A percentile compares a stretch with the other conserved stretches of the same genome.
Conservation (phyloP, 768 basidiomycete species). For the Lactarius hengduanensis region DNA sequence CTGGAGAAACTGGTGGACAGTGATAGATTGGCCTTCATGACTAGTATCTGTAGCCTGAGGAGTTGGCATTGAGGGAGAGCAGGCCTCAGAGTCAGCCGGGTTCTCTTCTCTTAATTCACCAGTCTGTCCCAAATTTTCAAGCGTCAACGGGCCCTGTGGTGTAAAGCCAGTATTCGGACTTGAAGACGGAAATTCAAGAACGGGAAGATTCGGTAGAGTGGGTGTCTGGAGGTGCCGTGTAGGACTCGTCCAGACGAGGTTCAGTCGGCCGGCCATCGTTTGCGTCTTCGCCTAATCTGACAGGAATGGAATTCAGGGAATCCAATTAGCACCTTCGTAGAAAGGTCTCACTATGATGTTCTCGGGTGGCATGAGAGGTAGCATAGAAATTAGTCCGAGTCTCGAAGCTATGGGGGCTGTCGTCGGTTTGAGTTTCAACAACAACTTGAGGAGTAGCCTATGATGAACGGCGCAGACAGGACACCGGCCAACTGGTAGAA, state of each 20-base stretch:
- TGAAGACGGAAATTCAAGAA: not conserved
- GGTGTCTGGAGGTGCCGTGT: not conserved
- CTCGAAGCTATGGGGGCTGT: not conserved
- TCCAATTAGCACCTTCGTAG: not conserved
- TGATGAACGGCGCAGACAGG: not conserved
- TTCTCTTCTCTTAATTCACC: not conserved
- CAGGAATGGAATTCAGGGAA: not conserved
- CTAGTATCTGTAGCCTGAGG: not conserved
- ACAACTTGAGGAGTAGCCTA: not conserved
- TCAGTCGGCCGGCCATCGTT: conserved; percentile 6
- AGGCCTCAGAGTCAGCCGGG: not conserved
- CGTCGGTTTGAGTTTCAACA: not conserved
- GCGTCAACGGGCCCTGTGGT: not conserved
- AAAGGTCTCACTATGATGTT: conserved; percentile 12
- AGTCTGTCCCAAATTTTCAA: not conserved
- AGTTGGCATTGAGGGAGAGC: not conserved
- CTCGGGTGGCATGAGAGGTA: not conserved
- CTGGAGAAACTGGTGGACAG: conserved; percentile 17
- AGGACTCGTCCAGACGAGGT: conserved; percentile 5
- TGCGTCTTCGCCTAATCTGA: conserved; percentile 26
- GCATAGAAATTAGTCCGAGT: not conserved
- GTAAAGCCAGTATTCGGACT: not conserved
- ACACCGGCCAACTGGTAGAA: not conserved
- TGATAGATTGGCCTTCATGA: conserved; percentile 2
- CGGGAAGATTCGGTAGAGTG: not conserved